Evolutionary conservation across 371 early-diverging fungal genomes (phyloP).

Genomic region (Mortierella sp.): DNA sequence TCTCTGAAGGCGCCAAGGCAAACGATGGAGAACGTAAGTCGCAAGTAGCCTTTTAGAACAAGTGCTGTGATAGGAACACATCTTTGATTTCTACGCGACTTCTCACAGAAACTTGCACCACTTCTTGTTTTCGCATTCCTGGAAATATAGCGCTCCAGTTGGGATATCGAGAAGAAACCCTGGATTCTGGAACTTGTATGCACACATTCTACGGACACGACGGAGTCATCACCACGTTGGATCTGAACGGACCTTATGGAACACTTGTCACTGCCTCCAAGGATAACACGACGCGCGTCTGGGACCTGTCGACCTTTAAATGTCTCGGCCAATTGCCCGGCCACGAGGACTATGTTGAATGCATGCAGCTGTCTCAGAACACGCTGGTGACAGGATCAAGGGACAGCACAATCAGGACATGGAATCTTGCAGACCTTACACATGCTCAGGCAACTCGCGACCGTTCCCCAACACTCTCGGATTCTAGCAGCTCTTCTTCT

Average conservation of each 20-base stretch:
- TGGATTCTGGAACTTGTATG: conserved; percentile 43
- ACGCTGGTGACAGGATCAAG: conserved; percentile 84
- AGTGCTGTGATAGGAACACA: neutral
- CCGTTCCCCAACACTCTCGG: conserved; percentile 56
- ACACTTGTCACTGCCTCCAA: conserved; percentile 81
- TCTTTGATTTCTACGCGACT: neutral
- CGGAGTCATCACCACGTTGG: conserved; percentile 78
- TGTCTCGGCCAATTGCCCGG: conserved; percentile 73
- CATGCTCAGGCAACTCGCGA: conserved; percentile 46
- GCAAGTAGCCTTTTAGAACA: neutral
- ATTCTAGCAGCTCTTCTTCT: conserved; percentile 25
- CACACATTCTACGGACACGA: conserved; percentile 79
- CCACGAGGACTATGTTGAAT: conserved; percentile 72
- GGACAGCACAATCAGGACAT: conserved; percentile 85
- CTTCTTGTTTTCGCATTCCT: neutral
- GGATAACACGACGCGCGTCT: conserved; percentile 84
- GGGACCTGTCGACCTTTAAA: conserved; percentile 74
- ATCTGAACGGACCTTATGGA: conserved; percentile 76
- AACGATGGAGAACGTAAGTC: conserved; percentile 54
- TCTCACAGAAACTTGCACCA: neutral
- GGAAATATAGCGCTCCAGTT: conserved; percentile 27
- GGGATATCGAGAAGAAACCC: conserved; percentile 36
- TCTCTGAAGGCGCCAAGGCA: conserved; percentile 60
- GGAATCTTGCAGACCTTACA: conserved; percentile 80
- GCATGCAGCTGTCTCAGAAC: conserved; percentile 76